Evolutionary conservation across 148 eudicot species (phyloP).

Genomic region (Simmondsia chinensis): DNA sequence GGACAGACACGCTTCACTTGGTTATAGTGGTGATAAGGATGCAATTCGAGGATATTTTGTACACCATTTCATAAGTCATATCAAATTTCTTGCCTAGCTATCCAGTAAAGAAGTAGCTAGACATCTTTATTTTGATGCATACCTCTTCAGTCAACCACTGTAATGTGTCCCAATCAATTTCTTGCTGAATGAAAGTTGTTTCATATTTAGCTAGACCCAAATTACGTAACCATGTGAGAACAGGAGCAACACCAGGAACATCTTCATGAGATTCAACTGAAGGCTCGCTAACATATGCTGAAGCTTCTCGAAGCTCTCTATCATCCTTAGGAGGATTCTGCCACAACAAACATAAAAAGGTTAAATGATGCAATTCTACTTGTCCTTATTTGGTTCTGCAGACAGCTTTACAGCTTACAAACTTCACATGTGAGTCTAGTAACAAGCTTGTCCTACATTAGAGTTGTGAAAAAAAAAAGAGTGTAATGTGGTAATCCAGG

Average conservation of each 20-base stretch:
- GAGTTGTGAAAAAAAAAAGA: too few species aligned
- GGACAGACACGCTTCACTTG: too few species aligned
- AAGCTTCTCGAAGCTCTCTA: constrained; percentile 16
- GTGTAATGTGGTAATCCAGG: too few species aligned
- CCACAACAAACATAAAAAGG: constrained; percentile 23
- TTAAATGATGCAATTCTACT: background rate
- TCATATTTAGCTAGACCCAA: constrained; percentile 69
- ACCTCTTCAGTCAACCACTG: constrained; percentile 89
- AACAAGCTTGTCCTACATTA: too few species aligned
- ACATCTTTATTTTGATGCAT: constrained; percentile 12
- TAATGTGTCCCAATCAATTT: constrained; percentile 81
- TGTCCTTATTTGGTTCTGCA: background rate
- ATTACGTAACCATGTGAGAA: constrained; percentile 53
- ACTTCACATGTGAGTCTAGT: background rate
- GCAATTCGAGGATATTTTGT: too few species aligned
- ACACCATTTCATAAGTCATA: too few species aligned
- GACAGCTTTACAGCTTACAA: background rate
- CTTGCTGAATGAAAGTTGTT: constrained; percentile 52
- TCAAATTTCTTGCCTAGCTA: too few species aligned
- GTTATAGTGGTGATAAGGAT: too few species aligned
- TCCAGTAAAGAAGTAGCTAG: too few species aligned
- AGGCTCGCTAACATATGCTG: constrained; percentile 36
- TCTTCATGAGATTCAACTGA: constrained; percentile 18
- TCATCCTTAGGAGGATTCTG: constrained; percentile 17
- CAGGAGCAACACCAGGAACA: constrained; percentile 30